A percentile compares a stretch with the other conserved stretches of the same genome.
Evolutionary conservation across 495 filamentous ascomycete species (phyloP).

Genomic region (Podospora didyma): DNA sequence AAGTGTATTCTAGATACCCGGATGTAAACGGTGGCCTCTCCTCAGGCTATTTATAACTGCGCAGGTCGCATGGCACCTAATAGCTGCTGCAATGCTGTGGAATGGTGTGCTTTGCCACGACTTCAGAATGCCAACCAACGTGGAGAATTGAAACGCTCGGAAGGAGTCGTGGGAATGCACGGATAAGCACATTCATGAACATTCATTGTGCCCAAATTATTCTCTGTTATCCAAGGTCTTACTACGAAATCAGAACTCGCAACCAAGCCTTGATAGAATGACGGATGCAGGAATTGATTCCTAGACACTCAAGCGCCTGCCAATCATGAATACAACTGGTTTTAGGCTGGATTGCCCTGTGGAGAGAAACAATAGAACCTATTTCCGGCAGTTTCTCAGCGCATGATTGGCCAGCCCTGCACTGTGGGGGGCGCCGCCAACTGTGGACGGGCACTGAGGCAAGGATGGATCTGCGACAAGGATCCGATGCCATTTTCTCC

Average conservation of each 20-base stretch:
- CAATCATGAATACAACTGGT: not conserved
- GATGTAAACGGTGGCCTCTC: not conserved
- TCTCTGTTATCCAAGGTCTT: not conserved
- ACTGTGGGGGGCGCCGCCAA: not conserved
- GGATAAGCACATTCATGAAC: too few species aligned
- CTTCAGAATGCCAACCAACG: too few species aligned
- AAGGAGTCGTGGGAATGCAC: too few species aligned
- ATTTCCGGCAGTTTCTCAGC: not conserved
- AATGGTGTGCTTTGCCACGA: too few species aligned
- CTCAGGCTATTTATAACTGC: not conserved
- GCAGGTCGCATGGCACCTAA: too few species aligned
- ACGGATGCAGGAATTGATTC: not conserved
- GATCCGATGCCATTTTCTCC: constrained; percentile 7
- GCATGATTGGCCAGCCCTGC: constrained; percentile 13
- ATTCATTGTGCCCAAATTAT: too few species aligned
- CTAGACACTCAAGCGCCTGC: not conserved
- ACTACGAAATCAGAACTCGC: not conserved
- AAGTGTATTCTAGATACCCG: not conserved
- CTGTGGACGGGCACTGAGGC: not conserved
- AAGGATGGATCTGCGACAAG: constrained; percentile 8
- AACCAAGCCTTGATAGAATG: not conserved
- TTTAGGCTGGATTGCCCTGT: constrained; percentile 10
- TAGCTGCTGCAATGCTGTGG: too few species aligned
- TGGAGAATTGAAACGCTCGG: too few species aligned
- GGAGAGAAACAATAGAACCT: not conserved